These are phyloP conservation scores for Mortierella sp. DNA, from an alignment of 371 early-diverging fungal genomes.

Conservation along the genomic window DNA sequence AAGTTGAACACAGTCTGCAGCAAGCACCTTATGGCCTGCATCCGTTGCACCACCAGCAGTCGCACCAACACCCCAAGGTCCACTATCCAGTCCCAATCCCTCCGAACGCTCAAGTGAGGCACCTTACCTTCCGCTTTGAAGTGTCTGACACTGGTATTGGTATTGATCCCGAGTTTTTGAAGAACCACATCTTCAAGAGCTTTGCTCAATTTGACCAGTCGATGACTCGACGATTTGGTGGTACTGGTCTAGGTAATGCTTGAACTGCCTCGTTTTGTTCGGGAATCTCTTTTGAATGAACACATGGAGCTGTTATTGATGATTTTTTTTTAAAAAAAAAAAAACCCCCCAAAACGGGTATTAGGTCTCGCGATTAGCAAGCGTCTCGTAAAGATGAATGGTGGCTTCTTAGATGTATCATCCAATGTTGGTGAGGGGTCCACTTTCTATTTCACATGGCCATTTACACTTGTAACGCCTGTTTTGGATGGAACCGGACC, in stretches of 20 bases:
- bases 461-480: constrained; percentile 14
- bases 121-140: constrained; percentile 27
- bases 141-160: constrained; percentile 52
- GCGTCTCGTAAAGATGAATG: constrained; percentile 55
- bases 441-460: constrained; percentile 55
- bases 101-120: constrained; percentile 24
- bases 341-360: neutral
- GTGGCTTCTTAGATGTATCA: constrained; percentile 47
- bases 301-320: no score
- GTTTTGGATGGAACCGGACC: constrained; percentile 5
- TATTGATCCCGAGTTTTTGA: constrained; percentile 49
- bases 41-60: neutral
- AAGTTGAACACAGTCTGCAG: no score
- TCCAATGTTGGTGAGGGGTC: constrained; percentile 54
- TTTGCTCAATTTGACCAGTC: constrained; percentile 56
- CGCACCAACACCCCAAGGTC: constrained; percentile 5
- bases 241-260: constrained; percentile 51
- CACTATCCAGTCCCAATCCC: constrained; percentile 17
- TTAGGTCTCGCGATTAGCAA: constrained; percentile 56
- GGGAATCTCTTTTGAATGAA: neutral
- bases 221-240: constrained; percentile 55
- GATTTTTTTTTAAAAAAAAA: neutral
- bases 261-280: neutral
- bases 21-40: no score
- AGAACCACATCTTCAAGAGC: constrained; percentile 55